A percentile compares a stretch with the other conserved stretches of the same genome.
phyloP scores from a whole-genome alignment of 352 stramenopile genomes.

The Phytophthora nicotianae region DNA sequence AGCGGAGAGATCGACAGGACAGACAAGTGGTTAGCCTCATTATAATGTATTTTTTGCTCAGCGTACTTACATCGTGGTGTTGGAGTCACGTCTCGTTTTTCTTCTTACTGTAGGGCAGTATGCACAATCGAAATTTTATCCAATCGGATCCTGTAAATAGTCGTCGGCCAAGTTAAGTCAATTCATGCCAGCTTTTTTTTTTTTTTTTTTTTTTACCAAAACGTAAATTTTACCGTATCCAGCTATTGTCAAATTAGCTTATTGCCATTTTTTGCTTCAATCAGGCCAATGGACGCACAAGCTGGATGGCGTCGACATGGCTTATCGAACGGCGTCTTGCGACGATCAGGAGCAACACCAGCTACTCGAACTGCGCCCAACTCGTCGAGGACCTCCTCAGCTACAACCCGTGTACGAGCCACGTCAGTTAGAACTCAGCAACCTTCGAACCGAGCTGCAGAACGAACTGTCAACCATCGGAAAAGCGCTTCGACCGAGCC shows the following conservation, averaged over 20 bases:
- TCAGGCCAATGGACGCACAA: conserved; percentile 22
- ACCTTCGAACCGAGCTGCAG: conserved; percentile 20
- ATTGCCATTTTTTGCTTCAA: conserved; percentile 23
- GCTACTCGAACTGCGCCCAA: conserved; percentile 3
- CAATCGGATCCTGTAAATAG: too few relatives aligned
- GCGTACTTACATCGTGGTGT: too few relatives aligned
- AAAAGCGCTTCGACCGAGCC: conserved; percentile 10
- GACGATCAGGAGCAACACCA: conserved; percentile 16
- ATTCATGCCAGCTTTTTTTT: too few relatives aligned
- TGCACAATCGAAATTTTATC: too few relatives aligned
- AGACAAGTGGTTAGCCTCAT: too few relatives aligned
- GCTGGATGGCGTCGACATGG: conserved; percentile 17
- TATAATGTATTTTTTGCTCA: too few relatives aligned
- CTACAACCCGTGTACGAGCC: conserved; percentile 7
- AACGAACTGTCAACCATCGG: conserved; percentile 6
- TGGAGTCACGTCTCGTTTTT: too few relatives aligned
- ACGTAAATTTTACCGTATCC: too few relatives aligned
- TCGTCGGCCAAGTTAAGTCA: too few relatives aligned
- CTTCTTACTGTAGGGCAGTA: too few relatives aligned
- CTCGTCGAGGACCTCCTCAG: conserved; percentile 7
- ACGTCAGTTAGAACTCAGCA: not conserved
- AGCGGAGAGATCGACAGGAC: too few relatives aligned
- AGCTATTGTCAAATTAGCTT: not conserved
- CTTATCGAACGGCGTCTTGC: not conserved
- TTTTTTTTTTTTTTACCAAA: too few relatives aligned